A percentile compares a stretch with the other conserved stretches of the same genome.
Conservation (phyloP, 305 asterid species). For the Fraxinus albicans region DNA sequence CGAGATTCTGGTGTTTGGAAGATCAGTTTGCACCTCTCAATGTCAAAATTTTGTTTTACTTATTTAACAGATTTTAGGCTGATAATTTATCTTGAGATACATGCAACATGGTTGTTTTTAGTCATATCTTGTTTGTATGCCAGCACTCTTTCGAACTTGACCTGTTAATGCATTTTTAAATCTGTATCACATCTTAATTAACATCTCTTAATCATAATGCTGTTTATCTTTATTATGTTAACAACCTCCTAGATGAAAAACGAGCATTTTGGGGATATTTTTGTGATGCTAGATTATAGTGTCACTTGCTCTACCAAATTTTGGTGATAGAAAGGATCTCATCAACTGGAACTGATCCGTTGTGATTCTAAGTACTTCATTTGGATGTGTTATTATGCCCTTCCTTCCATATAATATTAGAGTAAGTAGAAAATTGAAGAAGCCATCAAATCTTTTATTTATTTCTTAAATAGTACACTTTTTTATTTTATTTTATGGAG, state of each 20-base stretch:
- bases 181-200: background rate
- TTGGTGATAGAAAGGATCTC: background rate
- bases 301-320: background rate
- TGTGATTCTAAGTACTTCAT: background rate
- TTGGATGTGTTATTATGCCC: background rate
- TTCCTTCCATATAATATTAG: background rate
- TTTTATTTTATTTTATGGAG: background rate
- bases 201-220: background rate
- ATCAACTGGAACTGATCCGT: background rate
- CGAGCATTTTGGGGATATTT: background rate
- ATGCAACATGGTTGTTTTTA: background rate
- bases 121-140: conserved; percentile 14
- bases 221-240: background rate
- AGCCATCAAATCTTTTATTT: background rate
- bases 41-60: background rate
- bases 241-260: background rate
- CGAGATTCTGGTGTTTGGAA: background rate
- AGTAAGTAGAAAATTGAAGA: background rate
- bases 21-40: conserved; percentile 4
- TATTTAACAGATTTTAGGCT: background rate
- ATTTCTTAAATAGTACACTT: background rate
- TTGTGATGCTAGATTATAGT: background rate
- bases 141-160: background rate
- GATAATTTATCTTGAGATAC: background rate
- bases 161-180: background rate